These are phyloP conservation scores for Penicillium sp. DNA, from an alignment of 2,329 filamentous ascomycete genomes.

Conservation along the genomic window DNA sequence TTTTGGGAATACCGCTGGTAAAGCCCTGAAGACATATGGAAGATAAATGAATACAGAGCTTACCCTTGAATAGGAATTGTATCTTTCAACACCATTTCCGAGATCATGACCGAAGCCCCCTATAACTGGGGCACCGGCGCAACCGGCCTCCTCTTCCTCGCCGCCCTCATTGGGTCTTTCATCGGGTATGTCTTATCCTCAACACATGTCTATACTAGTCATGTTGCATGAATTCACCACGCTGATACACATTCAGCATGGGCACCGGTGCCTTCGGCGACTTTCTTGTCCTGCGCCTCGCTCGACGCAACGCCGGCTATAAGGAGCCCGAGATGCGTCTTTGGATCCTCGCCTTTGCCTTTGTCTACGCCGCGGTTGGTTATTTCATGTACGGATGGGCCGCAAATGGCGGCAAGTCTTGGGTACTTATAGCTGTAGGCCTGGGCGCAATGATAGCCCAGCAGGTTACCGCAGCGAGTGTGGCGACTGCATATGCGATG, in stretches of 20 bases:
- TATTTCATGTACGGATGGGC: constrained; percentile 49
- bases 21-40: too few species aligned
- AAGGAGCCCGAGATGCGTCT: constrained; percentile 47
- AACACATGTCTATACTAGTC: neutral
- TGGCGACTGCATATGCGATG: constrained; percentile 50
- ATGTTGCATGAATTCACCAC: too few species aligned
- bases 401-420: constrained; percentile 39
- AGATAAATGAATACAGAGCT: too few species aligned
- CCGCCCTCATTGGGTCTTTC: constrained; percentile 39
- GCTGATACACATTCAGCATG: constrained; percentile 43
- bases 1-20: constrained; percentile 46
- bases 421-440: constrained; percentile 43
- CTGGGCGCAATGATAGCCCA: constrained; percentile 48
- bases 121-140: constrained; percentile 43
- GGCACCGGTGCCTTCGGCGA: constrained; percentile 41
- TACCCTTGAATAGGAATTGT: constrained; percentile 31
- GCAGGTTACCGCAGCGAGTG: constrained; percentile 45
- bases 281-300: constrained; percentile 37
- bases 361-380: constrained; percentile 39
- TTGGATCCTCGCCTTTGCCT: constrained; percentile 39
- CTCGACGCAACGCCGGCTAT: constrained; percentile 40
- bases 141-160: constrained; percentile 39
- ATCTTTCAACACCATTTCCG: constrained; percentile 45
- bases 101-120: constrained; percentile 43
- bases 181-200: constrained; percentile 28